Base-by-base conservation (phyloP, 2,329 filamentous ascomycete genomes). In the Clarireedia monteithiana region DNA sequence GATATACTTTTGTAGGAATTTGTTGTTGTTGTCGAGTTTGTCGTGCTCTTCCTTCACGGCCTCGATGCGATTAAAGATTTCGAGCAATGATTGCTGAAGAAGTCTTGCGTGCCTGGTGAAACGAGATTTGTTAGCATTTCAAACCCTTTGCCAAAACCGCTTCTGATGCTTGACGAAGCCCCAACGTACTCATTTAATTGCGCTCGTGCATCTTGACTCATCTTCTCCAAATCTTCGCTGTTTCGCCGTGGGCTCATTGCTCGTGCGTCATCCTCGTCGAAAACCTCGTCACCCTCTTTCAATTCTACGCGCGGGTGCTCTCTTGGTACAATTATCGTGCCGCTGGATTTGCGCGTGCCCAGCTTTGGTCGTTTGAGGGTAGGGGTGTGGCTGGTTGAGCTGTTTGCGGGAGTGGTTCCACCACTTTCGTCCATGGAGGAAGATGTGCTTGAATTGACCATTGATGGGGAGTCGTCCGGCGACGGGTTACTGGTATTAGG, bases 1-100 rank as follows among this genome's bases (percentile, higher is more conserved):
- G 66, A 97, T 97, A 70, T 97, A 97, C 71, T 96, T 96, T 72
- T 97, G 92, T 48, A 99, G 75, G 68, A 97, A 96, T 67, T 91
- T 92, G 78, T 99, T 99, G 71, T 96, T 91, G 71, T 82, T 94
- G 72, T 97, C 91, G 54, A 99, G 83, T 73, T 96, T 96, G 74
- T 96, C 90, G 69, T 99, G 91, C 69, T 97, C 92, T 64, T 88
- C 86, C 71, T 91, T 89, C 61, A 97, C 91, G 30, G 89, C 89
- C 69, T 99, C 94, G 70, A 97, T 95, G 51, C 91, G 88, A 72
- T 96, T 89, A 63, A 96, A 90, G 45, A 97, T 87, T 60, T 87
- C 89, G 59, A 95, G 79, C 36, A 99, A 82, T 27, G 90, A 95
- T 53, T 91, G 89, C 72, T 99, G 94, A 27, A 97, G 77, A 48